Conservation (phyloP, 1,139 yeast species). For the Yamadazyma pseudoaaseri region DNA sequence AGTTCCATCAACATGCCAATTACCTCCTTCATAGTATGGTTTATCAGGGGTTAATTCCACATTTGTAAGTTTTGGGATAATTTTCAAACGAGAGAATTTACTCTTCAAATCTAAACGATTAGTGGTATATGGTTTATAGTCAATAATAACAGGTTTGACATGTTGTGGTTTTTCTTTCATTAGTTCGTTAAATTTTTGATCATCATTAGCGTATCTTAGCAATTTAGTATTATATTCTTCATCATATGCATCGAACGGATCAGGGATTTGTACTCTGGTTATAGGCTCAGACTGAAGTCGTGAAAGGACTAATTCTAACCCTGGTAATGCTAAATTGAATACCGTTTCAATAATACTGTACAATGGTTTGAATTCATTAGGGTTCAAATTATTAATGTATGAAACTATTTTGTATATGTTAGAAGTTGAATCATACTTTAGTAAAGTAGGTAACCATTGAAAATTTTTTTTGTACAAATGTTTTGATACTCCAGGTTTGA, state of each 20-base stretch:
- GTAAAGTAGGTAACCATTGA: conserved; percentile 34
- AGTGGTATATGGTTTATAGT: conserved; percentile 20
- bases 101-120: conserved; percentile 17
- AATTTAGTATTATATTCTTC: conserved; percentile 8
- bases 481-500: conserved; percentile 17
- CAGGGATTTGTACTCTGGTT: conserved; percentile 18
- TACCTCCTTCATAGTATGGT: conserved; percentile 38
- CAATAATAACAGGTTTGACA: conserved; percentile 6
- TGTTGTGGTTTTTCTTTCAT: conserved; percentile 5
- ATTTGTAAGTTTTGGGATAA: conserved; percentile 42
- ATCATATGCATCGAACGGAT: conserved; percentile 16
- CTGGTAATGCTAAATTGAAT: conserved; percentile 23
- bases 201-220: conserved; percentile 8
- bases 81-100: conserved; percentile 25
- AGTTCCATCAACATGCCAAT: conserved; percentile 48
- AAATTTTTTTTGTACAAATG: conserved; percentile 13
- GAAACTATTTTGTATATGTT: conserved; percentile 24
- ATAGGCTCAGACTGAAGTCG: conserved; percentile 20
- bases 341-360: conserved; percentile 24
- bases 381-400: conserved; percentile 42
- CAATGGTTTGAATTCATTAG: conserved; percentile 20
- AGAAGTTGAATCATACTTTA: conserved; percentile 7
- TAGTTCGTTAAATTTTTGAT: conserved; percentile 1
- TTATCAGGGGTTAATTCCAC: conserved; percentile 42
- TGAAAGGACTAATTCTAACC: conserved; percentile 27